phyloP scores from a whole-genome alignment of 2,329 filamentous ascomycete genomes.

The Clonostachys chloroleuca region DNA sequence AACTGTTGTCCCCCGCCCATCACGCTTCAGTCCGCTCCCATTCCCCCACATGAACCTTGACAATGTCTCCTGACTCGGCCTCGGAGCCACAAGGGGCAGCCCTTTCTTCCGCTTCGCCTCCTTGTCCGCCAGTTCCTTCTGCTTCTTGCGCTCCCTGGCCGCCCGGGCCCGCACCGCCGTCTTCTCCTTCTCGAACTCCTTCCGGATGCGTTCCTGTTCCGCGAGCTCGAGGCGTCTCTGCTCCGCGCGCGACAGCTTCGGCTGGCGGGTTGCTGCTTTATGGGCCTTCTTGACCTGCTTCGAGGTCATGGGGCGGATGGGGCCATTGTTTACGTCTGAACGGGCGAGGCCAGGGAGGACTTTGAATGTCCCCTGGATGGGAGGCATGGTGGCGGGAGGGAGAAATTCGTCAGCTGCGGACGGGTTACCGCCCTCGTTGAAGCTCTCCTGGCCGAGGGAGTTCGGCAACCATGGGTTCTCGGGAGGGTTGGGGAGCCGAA shows the following conservation, averaged over 20 bases:
- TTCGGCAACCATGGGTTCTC: not conserved
- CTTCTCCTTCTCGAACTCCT: conserved; percentile 45
- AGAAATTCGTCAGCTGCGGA: not conserved
- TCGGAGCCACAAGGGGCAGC: conserved; percentile 47
- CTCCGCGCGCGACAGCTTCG: conserved; percentile 33
- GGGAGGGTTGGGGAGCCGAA: not conserved
- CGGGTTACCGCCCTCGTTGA: not conserved
- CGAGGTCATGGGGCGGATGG: conserved; percentile 32
- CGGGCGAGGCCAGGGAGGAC: conserved; percentile 26
- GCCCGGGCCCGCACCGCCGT: conserved; percentile 40
- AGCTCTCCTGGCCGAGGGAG: not conserved
- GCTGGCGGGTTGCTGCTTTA: conserved; percentile 22
- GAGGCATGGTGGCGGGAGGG: conserved; percentile 18
- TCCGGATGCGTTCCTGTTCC: conserved; percentile 50
- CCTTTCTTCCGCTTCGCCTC: conserved; percentile 47
- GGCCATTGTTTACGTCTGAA: not conserved
- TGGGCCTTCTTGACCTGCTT: conserved; percentile 34
- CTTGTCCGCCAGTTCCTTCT: conserved; percentile 42
- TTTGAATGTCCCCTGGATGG: conserved; percentile 36
- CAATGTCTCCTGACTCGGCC: conserved; percentile 54
- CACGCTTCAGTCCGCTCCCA: conserved; percentile 21
- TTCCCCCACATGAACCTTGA: conserved; percentile 41
- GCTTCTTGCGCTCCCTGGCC: conserved; percentile 50
- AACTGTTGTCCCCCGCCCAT: conserved; percentile 8
- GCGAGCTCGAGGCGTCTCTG: conserved; percentile 29